These are phyloP conservation scores for Ascochyta lentis DNA, from an alignment of 2,329 filamentous ascomycete species.

Conservation along the genomic window DNA sequence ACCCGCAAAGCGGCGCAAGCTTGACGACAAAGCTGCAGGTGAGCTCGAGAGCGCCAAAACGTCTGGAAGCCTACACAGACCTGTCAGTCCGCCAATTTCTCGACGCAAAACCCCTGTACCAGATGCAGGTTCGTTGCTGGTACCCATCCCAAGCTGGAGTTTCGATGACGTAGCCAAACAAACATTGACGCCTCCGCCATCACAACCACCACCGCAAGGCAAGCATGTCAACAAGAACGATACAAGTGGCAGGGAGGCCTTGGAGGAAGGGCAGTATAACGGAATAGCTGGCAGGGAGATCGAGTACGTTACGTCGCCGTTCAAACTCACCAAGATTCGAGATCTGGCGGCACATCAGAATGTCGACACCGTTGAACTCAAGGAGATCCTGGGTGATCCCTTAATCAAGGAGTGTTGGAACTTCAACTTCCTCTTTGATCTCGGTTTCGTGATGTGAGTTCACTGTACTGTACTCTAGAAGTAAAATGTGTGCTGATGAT, in stretches of 20 bases:
- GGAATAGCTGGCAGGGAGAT: not conserved
- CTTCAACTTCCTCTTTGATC: constrained; percentile 71
- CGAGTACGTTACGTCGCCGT: constrained; percentile 64
- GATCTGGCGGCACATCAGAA: constrained; percentile 69
- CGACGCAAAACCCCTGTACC: constrained; percentile 18
- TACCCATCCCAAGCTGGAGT: constrained; percentile 18
- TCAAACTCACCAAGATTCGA: constrained; percentile 73
- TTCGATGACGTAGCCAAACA: constrained; percentile 26
- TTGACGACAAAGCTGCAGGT: constrained; percentile 6
- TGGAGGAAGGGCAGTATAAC: not conserved
- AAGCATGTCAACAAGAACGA: not conserved
- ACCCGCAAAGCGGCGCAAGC: constrained; percentile 38
- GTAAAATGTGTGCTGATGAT: not conserved
- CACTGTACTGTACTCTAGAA: not conserved
- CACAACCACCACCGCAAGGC: not conserved
- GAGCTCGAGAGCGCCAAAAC: not conserved
- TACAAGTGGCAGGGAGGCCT: not conserved
- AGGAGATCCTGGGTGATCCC: constrained; percentile 75
- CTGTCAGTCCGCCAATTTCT: constrained; percentile 40
- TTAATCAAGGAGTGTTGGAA: constrained; percentile 75
- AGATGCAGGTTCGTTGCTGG: not conserved
- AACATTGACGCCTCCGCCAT: constrained; percentile 4
- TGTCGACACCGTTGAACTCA: constrained; percentile 68
- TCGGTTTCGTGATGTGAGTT: constrained; percentile 65
- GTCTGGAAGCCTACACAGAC: constrained; percentile 7